A percentile compares a stretch with the other conserved stretches of the same genome.
Conservation (phyloP, 2,329 filamentous ascomycete species). For the Aquanectria penicillioides region DNA sequence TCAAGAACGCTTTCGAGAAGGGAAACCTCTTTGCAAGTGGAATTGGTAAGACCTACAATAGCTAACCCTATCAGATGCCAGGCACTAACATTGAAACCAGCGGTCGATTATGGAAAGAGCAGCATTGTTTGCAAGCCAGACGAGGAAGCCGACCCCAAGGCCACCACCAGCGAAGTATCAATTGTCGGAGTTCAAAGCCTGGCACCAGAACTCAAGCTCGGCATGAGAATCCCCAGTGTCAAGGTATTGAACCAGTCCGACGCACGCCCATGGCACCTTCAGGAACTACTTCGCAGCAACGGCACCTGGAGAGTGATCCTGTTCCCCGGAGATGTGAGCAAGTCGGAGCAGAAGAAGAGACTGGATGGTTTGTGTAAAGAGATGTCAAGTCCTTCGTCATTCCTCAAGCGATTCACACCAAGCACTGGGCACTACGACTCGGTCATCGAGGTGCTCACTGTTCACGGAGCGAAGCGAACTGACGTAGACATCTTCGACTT, state of each 20-base stretch:
- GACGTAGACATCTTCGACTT: conserved; percentile 62
- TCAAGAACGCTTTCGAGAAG: conserved; percentile 71
- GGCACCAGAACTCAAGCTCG: conserved; percentile 39
- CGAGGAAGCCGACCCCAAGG: neutral
- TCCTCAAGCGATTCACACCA: conserved; percentile 25
- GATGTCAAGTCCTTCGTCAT: conserved; percentile 50
- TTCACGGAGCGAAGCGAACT: conserved; percentile 64
- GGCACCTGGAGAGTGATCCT: conserved; percentile 69
- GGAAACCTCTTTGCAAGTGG: conserved; percentile 52
- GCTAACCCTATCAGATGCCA: neutral
- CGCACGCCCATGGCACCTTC: conserved; percentile 67
- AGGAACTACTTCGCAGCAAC: conserved; percentile 63
- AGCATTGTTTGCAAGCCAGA: conserved; percentile 25
- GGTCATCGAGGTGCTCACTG: conserved; percentile 68
- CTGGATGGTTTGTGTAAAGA: conserved; percentile 12
- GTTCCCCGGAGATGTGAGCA: conserved; percentile 68
- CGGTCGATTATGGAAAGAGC: conserved; percentile 31
- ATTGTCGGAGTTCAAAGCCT: too few species aligned
- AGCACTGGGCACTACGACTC: conserved; percentile 18
- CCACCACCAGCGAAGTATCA: neutral
- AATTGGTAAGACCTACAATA: conserved; percentile 5
- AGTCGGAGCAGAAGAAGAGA: conserved; percentile 45
- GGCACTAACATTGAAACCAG: conserved; percentile 1
- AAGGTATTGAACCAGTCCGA: conserved; percentile 69
- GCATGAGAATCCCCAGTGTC: conserved; percentile 69